Conservation (phyloP, 192 early-diverging fungal species). For the Coemansia sp. region DNA sequence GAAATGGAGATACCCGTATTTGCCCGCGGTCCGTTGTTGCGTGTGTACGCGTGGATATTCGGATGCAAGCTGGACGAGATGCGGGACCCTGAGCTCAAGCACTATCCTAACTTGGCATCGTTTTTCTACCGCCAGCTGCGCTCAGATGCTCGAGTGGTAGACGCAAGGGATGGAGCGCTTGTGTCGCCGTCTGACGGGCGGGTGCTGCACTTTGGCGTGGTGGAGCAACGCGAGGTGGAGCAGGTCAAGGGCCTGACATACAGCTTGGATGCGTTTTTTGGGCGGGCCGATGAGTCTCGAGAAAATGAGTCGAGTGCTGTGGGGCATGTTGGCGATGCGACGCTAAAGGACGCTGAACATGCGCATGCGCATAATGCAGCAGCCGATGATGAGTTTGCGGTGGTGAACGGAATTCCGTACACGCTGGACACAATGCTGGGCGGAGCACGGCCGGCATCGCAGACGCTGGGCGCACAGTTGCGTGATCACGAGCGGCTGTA, state of each 20-base stretch:
- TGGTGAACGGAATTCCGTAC: conserved; percentile 85
- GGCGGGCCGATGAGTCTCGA: conserved; percentile 40
- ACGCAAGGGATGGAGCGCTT: conserved; percentile 49
- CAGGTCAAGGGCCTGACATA: conserved; percentile 96
- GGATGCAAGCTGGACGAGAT: conserved; percentile 94
- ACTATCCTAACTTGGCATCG: conserved; percentile 80
- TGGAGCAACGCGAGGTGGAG: conserved; percentile 77
- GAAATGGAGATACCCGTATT: conserved; percentile 74
- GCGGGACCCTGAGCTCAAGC: conserved; percentile 73
- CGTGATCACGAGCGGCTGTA: conserved; percentile 74
- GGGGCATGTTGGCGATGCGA: conserved; percentile 47
- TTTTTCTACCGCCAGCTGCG: conserved; percentile 95
- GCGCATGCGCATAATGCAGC: conserved; percentile 65
- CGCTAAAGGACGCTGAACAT: conserved; percentile 33
- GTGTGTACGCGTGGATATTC: conserved; percentile 80
- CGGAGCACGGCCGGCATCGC: conserved; percentile 40
- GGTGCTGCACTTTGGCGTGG: conserved; percentile 85
- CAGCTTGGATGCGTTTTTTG: conserved; percentile 83
- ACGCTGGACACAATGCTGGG: conserved; percentile 76
- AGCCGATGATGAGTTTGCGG: conserved; percentile 80
- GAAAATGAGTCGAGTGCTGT: neutral
- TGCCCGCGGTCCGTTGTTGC: conserved; percentile 74
- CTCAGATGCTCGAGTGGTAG: conserved; percentile 71
- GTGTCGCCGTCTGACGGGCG: conserved; percentile 88
- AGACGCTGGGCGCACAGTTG: conserved; percentile 47